These are phyloP conservation scores for Manihot esculenta DNA, from an alignment of 441 rosid genomes.

Conservation along the genomic window DNA sequence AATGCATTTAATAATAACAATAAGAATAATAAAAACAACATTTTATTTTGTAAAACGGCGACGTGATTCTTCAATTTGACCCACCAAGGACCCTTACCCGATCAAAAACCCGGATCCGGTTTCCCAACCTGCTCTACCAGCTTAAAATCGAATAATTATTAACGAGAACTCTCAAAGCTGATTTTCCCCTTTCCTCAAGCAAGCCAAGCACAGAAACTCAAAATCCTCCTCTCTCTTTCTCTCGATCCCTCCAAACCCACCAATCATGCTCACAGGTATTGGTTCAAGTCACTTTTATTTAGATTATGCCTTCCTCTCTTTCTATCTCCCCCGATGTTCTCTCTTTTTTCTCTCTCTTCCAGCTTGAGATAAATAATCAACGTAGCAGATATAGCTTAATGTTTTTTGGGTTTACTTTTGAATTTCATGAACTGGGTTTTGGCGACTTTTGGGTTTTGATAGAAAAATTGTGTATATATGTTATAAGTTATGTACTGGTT, in stretches of 20 bases:
- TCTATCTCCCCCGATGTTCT: neutral
- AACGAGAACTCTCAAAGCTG: neutral
- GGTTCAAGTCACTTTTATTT: neutral
- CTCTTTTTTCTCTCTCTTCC: neutral
- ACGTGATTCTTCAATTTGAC: too few relatives aligned
- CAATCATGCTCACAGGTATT: conserved; percentile 51
- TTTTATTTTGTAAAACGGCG: too few relatives aligned
- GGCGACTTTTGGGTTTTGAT: conserved; percentile 7
- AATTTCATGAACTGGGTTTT: conserved; percentile 15
- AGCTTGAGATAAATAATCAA: neutral
- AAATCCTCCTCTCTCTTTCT: neutral
- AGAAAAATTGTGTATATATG: too few relatives aligned
- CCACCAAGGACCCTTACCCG: neutral
- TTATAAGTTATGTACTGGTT: too few relatives aligned
- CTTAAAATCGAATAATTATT: neutral
- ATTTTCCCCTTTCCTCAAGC: conserved; percentile 38
- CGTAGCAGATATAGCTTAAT: conserved; percentile 11
- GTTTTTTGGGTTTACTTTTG: conserved; percentile 14
- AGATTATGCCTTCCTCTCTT: neutral
- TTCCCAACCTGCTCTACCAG: neutral
- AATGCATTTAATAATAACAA: too few relatives aligned
- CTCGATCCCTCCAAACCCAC: conserved; percentile 15
- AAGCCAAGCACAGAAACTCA: conserved; percentile 11
- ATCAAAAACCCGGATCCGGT: neutral
- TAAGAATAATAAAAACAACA: too few relatives aligned